Evolutionary conservation across 148 eudicot genomes (phyloP), one percentile per base, ranked within the genome.

Genomic region (Limonium bicolor): DNA sequence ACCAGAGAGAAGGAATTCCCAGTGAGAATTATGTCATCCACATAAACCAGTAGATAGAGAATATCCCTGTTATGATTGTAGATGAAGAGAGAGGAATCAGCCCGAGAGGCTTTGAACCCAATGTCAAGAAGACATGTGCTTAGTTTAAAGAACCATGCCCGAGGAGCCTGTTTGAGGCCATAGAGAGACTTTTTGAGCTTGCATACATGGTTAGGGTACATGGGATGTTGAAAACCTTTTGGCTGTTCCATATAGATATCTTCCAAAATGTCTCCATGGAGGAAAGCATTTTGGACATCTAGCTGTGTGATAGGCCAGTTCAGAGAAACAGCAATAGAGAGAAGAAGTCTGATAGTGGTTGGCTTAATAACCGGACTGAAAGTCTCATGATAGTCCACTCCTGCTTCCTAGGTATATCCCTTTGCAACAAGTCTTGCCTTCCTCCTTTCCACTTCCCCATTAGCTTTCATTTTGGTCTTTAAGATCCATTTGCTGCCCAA

Each of bases 401-500:
- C 57, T 4, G 17, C 46, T 4, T 3, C 11, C 12, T 53, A 37
- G 31, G 8, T 1, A 39, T 18, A 52, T 3, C 56, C 56, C 28
- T 32, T 49, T 6, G 39, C 39, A 29, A 49, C 53, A 6, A 49
- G 6, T 9, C 53, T 38, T 8, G 53, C 53, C 14, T 49, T 49
- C 9, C 15, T 11, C 3, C 53, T 19, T 7, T 50, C 54, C 0
- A 50, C 6, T 6, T 3, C 12, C 8, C 48, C 49, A 42, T 54
- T 8, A 12, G 39, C 27, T 4, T 18, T 10, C 13, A 18, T 1
- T 12, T 54, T 41, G 7, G 46, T n/a, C 10, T 31, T 8, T 13
- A 41, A 41, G 4, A 54, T 13, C 58, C 58, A 54, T 13, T 20
- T 1, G 14, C 39, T 13, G 0, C 49, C 50, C 2, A 54, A n/a